These are phyloP conservation scores for Iris pallida DNA, from an alignment of 116 monocot species.

Conservation along the genomic window DNA sequence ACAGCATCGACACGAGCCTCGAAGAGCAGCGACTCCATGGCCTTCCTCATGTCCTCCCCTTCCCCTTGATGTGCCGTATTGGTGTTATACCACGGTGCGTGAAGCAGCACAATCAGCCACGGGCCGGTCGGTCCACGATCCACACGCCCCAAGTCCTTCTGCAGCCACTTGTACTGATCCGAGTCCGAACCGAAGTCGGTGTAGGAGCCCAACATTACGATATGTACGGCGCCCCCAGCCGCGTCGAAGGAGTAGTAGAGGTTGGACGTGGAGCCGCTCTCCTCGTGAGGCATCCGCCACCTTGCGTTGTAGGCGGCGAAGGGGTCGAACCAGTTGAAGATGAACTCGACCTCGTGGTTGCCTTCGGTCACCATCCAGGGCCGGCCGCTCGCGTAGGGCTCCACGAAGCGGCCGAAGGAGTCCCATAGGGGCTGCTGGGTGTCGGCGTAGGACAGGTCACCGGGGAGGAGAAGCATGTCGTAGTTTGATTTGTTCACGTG, in stretches of 20 bases:
- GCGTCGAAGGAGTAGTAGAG: conserved; percentile 74
- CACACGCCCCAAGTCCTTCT: conserved; percentile 35
- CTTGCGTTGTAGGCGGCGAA: conserved; percentile 57
- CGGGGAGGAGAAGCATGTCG: conserved; percentile 79
- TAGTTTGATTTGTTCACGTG: conserved; percentile 44
- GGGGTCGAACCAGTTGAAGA: conserved; percentile 12
- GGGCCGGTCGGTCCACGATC: conserved; percentile 40
- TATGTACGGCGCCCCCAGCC: conserved; percentile 51
- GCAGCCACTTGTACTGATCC: conserved; percentile 58
- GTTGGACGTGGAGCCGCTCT: conserved; percentile 61
- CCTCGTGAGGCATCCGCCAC: conserved; percentile 62
- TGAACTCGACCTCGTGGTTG: conserved; percentile 73
- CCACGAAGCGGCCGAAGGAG: conserved; percentile 57
- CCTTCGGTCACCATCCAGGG: conserved; percentile 95
- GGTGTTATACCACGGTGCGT: conserved; percentile 86
- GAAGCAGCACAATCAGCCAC: conserved; percentile 62
- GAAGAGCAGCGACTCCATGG: conserved; percentile 53
- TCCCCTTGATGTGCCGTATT: conserved; percentile 78
- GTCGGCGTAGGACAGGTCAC: conserved; percentile 80
- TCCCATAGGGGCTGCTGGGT: conserved; percentile 68
- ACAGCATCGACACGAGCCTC: conserved; percentile 57
- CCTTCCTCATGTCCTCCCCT: conserved; percentile 59
- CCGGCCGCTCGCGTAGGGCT: conserved; percentile 49
- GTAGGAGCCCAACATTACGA: conserved; percentile 74
- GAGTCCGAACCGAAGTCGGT: conserved; percentile 40